Percentiles rank a stretch among this genome's conserved stretches.
Evolutionary conservation across 371 early-diverging fungal genomes (phyloP).

Genomic region (Rhizopus microsporus): DNA sequence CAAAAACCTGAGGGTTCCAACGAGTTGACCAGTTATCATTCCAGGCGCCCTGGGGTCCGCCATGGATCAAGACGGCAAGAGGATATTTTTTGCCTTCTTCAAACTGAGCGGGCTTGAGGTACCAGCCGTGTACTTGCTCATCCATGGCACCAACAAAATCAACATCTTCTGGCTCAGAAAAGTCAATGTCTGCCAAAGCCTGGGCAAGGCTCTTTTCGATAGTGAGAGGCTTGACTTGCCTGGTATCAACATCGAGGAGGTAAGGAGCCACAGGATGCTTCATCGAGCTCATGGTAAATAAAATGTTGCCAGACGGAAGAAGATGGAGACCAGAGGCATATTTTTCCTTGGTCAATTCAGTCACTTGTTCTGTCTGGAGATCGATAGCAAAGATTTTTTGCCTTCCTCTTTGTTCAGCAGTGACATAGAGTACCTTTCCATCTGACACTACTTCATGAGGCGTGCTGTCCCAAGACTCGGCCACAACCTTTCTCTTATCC

Average conservation of each 20-base stretch:
- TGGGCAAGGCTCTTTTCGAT: constrained; percentile 32
- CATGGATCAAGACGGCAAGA: constrained; percentile 83
- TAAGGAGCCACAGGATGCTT: constrained; percentile 52
- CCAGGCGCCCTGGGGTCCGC: constrained; percentile 83
- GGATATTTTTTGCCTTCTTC: constrained; percentile 67
- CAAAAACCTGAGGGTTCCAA: constrained; percentile 80
- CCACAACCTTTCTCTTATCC: constrained; percentile 36
- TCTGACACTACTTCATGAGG: constrained; percentile 63
- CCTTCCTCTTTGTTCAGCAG: constrained; percentile 65
- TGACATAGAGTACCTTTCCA: constrained; percentile 50
- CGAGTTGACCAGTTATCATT: constrained; percentile 68
- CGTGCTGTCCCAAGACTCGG: constrained; percentile 66
- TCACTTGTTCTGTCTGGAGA: constrained; percentile 43
- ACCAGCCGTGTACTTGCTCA: constrained; percentile 72
- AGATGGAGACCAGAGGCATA: constrained; percentile 45
- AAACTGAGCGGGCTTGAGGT: constrained; percentile 70
- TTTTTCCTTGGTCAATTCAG: constrained; percentile 55
- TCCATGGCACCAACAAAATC: constrained; percentile 68
- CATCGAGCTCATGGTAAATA: constrained; percentile 50
- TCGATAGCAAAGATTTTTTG: constrained; percentile 58
- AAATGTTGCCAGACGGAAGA: constrained; percentile 37
- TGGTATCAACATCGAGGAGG: constrained; percentile 30
- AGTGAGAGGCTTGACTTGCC: constrained; percentile 10
- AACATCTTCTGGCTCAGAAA: constrained; percentile 60
- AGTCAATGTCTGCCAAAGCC: constrained; percentile 32